phyloP scores from a whole-genome alignment of 257 asterid genomes.

The Capsicum baccatum region DNA sequence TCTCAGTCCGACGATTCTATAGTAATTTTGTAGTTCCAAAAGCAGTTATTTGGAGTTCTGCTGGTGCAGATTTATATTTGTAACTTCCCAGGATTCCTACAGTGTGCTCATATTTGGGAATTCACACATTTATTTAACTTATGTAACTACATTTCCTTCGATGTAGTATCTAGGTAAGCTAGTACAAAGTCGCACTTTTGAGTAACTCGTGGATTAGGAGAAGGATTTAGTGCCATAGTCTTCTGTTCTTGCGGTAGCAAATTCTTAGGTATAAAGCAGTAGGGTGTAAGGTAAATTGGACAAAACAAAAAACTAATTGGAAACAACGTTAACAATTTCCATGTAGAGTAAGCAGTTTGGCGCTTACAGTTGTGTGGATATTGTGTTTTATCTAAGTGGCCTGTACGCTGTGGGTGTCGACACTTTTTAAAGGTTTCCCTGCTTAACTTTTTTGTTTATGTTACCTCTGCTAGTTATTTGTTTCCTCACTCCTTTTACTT shows the following conservation, averaged over 20 bases:
- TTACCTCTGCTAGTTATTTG: neutral
- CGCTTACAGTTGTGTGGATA: neutral
- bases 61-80: neutral
- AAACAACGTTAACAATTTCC: neutral
- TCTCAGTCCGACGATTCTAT: too few species aligned
- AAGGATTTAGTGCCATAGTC: neutral
- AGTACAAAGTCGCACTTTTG: neutral
- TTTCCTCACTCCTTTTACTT: neutral
- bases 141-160: neutral
- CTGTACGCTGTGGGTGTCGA: neutral
- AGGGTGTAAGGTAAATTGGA: neutral
- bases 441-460: neutral
- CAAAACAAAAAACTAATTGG: neutral
- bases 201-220: slow-evolving; percentile 9
- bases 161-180: neutral
- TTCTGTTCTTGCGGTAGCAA: neutral
- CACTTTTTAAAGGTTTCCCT: slow-evolving; percentile 9
- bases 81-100: slow-evolving; percentile 8
- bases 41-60: slow-evolving; percentile 10
- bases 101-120: neutral
- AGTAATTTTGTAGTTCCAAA: neutral
- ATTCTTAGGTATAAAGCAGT: slow-evolving; percentile 2
- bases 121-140: neutral
- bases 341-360: neutral
- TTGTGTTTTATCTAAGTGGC: neutral